These are phyloP conservation scores for Capsicum baccatum DNA, from an alignment of 257 asterid genomes.

Conservation along the genomic window DNA sequence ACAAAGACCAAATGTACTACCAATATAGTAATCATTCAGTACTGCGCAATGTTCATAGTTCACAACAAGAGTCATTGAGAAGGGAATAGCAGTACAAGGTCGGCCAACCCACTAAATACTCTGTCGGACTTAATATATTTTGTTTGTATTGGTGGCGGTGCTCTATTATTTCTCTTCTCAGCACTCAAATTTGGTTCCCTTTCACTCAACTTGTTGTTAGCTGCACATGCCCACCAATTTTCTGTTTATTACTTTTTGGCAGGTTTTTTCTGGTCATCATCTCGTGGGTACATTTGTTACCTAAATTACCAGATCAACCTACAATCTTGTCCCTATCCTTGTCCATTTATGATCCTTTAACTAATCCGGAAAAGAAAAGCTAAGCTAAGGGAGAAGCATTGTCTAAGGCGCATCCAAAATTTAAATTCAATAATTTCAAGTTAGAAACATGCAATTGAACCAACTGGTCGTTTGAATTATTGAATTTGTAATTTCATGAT, in stretches of 20 bases:
- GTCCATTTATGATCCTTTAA: background rate
- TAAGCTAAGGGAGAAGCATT: background rate
- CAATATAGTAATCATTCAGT: background rate
- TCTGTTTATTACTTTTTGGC: background rate
- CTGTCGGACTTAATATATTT: background rate
- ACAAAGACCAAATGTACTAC: background rate
- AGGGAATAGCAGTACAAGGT: background rate
- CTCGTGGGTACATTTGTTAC: background rate
- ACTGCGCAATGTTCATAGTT: background rate
- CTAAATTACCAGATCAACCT: background rate
- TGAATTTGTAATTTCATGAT: no score
- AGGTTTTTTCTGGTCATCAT: background rate
- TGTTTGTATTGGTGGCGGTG: background rate
- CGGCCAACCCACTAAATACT: slow-evolving; percentile 5
- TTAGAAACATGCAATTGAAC: no score
- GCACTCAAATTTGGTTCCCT: background rate
- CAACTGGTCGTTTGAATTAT: no score
- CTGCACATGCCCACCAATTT: background rate
- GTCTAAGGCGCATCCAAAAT: no score
- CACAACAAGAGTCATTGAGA: background rate
- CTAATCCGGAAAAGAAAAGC: background rate
- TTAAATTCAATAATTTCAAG: no score
- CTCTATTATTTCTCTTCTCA: background rate
- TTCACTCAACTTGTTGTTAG: background rate
- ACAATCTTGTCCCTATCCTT: background rate